Percentiles rank a stretch among this genome's conserved stretches.
Evolutionary conservation across 1,284 basidiomycete genomes (phyloP).

Genomic region (Sporisorium iseilematis-ciliati): DNA sequence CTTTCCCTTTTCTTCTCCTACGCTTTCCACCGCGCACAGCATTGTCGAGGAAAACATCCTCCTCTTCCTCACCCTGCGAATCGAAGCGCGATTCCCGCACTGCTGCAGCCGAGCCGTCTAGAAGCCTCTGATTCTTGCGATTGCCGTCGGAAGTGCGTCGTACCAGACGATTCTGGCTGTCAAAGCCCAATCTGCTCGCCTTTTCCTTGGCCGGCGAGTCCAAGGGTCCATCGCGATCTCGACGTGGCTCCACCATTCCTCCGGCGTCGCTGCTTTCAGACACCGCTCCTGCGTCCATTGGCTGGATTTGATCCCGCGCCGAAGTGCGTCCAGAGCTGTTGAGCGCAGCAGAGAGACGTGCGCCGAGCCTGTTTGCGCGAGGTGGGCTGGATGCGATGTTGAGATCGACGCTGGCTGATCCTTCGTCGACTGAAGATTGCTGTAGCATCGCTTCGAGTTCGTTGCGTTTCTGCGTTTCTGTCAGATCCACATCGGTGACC

Average conservation of each 20-base stretch:
- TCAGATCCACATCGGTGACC: constrained; percentile 12
- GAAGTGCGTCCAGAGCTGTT: constrained; percentile 24
- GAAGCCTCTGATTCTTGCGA: constrained; percentile 21
- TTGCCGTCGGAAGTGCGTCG: constrained; percentile 6
- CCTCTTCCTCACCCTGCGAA: constrained; percentile 50
- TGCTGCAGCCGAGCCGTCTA: constrained; percentile 31
- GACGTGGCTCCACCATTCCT: neutral
- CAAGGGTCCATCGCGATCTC: constrained; percentile 26
- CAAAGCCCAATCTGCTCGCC: constrained; percentile 43
- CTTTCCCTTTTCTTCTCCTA: constrained; percentile 18
- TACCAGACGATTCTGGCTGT: constrained; percentile 44
- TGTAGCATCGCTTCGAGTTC: constrained; percentile 36
- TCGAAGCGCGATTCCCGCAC: constrained; percentile 50
- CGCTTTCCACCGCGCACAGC: constrained; percentile 11
- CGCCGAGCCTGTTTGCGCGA: constrained; percentile 10
- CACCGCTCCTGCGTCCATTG: neutral
- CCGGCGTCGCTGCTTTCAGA: constrained; percentile 32
- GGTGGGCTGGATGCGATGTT: constrained; percentile 46
- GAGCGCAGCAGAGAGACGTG: constrained; percentile 30
- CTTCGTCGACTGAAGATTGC: constrained; percentile 12
- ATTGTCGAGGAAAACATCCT: constrained; percentile 46
- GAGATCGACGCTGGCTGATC: constrained; percentile 25
- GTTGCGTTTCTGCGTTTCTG: constrained; percentile 30
- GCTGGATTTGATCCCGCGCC: neutral
- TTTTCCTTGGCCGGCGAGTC: constrained; percentile 45